These are phyloP conservation scores for Sarocladiaceae sp. DNA, from an alignment of 2,329 filamentous ascomycete genomes.

Conservation along the genomic window DNA sequence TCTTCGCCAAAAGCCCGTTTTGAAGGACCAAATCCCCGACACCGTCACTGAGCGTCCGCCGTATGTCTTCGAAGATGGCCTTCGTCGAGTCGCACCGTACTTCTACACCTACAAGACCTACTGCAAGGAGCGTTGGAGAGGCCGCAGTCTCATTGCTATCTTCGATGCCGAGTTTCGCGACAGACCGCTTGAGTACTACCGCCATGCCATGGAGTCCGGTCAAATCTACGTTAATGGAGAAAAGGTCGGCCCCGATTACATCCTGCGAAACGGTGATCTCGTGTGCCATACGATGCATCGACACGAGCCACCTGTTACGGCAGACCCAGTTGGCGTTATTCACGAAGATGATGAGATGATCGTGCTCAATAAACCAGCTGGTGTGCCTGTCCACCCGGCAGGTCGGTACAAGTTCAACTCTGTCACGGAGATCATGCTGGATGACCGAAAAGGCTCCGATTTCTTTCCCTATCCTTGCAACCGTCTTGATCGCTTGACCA, in stretches of 20 bases:
- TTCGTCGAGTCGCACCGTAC: slow-evolving; percentile 81
- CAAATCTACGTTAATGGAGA: slow-evolving; percentile 76
- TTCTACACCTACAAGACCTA: slow-evolving; percentile 92
- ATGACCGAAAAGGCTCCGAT: slow-evolving; percentile 50
- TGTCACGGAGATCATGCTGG: slow-evolving; percentile 85
- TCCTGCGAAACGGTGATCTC: slow-evolving; percentile 81
- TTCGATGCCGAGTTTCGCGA: slow-evolving; percentile 92
- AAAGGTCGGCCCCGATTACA: slow-evolving; percentile 57
- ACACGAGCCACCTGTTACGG: slow-evolving; percentile 89
- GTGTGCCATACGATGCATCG: slow-evolving; percentile 91
- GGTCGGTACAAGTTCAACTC: slow-evolving; percentile 96
- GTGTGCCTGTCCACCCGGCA: slow-evolving; percentile 90
- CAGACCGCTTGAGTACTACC: slow-evolving; percentile 79
- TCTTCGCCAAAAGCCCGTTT: slow-evolving; percentile 4
- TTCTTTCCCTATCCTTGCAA: slow-evolving; percentile 71
- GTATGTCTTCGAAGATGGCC: slow-evolving; percentile 76
- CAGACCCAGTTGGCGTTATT: slow-evolving; percentile 70
- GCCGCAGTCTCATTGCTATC: slow-evolving; percentile 73
- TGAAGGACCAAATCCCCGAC: slow-evolving; percentile 14
- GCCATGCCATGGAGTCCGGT: slow-evolving; percentile 72
- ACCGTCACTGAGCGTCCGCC: slow-evolving; percentile 47
- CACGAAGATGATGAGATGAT: slow-evolving; percentile 92
- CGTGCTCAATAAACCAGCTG: slow-evolving; percentile 94
- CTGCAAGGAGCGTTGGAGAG: slow-evolving; percentile 91
- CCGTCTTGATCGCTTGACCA: slow-evolving; percentile 86